These are phyloP conservation scores for Galerina sulciceps DNA, from an alignment of 768 basidiomycete genomes.

Conservation along the genomic window DNA sequence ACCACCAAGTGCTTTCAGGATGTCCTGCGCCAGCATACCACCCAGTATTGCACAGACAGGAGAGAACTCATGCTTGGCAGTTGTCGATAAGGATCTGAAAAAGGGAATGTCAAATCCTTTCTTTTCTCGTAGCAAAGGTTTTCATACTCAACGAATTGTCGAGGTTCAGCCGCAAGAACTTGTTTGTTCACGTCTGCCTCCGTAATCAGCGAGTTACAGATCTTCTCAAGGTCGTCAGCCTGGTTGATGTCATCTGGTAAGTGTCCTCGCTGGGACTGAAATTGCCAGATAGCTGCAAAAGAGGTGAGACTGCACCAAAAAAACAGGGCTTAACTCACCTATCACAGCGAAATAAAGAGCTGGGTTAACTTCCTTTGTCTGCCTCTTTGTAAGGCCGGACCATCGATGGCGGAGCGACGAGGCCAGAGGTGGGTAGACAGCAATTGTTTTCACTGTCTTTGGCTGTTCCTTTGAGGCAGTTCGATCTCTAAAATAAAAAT, in stretches of 20 bases:
- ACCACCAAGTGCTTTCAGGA: conserved; percentile 87
- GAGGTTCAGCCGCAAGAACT: conserved; percentile 59
- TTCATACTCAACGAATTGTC: conserved; percentile 65
- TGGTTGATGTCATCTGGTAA: conserved; percentile 58
- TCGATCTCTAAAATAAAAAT: conserved; percentile 54
- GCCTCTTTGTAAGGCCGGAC: conserved; percentile 68
- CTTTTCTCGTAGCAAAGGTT: conserved; percentile 9
- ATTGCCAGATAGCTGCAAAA: conserved; percentile 80
- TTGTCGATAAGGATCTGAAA: conserved; percentile 64
- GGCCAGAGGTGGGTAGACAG: conserved; percentile 66
- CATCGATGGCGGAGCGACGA: conserved; percentile 72
- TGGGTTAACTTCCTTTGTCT: conserved; percentile 87
- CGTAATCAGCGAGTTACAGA: conserved; percentile 64
- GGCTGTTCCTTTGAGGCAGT: conserved; percentile 59
- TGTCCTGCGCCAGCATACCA: conserved; percentile 93
- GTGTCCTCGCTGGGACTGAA: conserved; percentile 57
- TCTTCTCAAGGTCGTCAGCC: conserved; percentile 61
- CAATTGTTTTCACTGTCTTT: conserved; percentile 63
- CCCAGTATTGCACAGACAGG: conserved; percentile 95
- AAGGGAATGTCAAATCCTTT: conserved; percentile 8
- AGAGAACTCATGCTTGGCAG: conserved; percentile 86
- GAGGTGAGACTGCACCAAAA: conserved; percentile 1
- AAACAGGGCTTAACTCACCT: conserved; percentile 45
- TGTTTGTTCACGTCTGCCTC: conserved; percentile 74
- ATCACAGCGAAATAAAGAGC: conserved; percentile 71